phyloP scores from a whole-genome alignment of 83 land plant species.

The Thuja plicata region DNA sequence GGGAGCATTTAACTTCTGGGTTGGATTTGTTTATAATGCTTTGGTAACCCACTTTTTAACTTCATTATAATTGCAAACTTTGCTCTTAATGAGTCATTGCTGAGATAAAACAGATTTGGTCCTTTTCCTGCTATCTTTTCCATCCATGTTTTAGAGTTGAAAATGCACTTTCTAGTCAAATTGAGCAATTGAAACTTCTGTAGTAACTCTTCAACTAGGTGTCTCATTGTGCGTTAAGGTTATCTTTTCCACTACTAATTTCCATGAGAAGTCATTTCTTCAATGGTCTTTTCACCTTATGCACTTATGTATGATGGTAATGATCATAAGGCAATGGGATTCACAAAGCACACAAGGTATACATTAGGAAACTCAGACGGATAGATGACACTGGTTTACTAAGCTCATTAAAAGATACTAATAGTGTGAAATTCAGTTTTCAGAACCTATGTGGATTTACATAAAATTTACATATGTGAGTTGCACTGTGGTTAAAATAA shows the following conservation, averaged over 20 bases:
- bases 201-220: no score
- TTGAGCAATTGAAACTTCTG: no score
- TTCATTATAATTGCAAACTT: not conserved
- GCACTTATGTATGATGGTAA: no score
- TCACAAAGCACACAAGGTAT: not conserved
- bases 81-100: not conserved
- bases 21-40: not conserved
- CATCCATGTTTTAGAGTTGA: not conserved
- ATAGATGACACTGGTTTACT: not conserved
- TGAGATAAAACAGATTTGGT: not conserved
- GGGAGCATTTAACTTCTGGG: not conserved
- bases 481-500: not conserved
- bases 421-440: not conserved
- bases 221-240: no score
- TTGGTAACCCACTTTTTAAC: not conserved
- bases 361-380: not conserved
- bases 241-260: no score
- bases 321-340: no score
- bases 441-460: not conserved
- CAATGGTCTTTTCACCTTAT: no score
- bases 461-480: not conserved
- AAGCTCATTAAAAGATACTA: not conserved
- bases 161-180: not conserved
- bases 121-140: not conserved
- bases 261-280: no score